phyloP scores from a whole-genome alignment of 257 asterid genomes.

The Dorcoceras hygrometricum region DNA sequence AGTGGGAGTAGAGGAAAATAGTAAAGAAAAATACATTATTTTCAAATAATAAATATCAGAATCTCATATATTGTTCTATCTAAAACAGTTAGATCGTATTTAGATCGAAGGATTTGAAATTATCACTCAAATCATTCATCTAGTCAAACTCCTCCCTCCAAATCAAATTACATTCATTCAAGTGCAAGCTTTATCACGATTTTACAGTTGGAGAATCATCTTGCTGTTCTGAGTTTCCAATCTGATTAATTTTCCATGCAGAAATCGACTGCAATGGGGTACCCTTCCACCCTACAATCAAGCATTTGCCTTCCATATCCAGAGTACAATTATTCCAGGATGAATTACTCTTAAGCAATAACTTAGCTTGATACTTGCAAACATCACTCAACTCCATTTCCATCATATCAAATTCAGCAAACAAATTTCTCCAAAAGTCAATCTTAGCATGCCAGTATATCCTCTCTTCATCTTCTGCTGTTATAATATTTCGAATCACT shows the following conservation, averaged over 20 bases:
- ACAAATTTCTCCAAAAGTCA: constrained; percentile 34
- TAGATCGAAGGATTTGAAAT: no score
- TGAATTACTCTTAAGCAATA: constrained; percentile 24
- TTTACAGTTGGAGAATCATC: no score
- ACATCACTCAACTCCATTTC: constrained; percentile 31
- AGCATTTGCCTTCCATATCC: constrained; percentile 32
- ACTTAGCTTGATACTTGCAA: constrained; percentile 32
- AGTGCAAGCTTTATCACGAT: no score
- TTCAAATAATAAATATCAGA: no score
- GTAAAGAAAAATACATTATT: no score
- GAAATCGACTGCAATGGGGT: constrained; percentile 37
- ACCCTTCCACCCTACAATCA: constrained; percentile 43
- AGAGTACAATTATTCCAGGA: constrained; percentile 31
- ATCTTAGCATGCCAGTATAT: constrained; percentile 31
- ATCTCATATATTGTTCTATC: no score
- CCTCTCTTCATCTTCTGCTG: constrained; percentile 38
- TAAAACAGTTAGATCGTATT: no score
- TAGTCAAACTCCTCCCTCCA: no score
- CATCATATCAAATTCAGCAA: constrained; percentile 25
- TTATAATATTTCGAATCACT: constrained; percentile 24
- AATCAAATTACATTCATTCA: no score
- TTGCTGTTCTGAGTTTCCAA: no score
- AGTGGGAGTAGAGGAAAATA: no score
- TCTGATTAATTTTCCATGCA: constrained; percentile 28
- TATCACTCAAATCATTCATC: no score